Evolutionary conservation across 257 asterid species (phyloP), one percentile per base, ranked within the genome.

Genomic region (Ajuga chamaepitys): DNA sequence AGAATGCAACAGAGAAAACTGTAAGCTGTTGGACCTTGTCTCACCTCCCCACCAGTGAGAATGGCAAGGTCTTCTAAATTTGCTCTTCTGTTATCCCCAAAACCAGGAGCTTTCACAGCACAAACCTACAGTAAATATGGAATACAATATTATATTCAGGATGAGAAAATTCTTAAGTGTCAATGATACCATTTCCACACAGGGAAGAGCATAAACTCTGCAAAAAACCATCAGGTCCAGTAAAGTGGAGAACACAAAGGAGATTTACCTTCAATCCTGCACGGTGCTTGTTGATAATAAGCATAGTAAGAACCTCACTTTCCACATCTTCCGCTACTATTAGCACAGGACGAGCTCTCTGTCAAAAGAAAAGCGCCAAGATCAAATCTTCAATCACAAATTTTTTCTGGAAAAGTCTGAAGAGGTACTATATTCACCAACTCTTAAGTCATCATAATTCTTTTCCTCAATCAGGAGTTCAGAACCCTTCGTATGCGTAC

Each of bases 91-190:
- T 74, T 88, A 59, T 91, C 98, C 75, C 98, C 98, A 86, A 88
- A 91, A 74, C 95, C 96, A 76, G 98, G 95, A 81, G 98, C 86
- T 85, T 91, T 88, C 75, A 91, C 85, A 65, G 95, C 98, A 84
- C 96, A 91, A 47, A 91, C 91, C 97, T 90, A 75, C 18, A 79
- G 68, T 24, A 20, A 12, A 72, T 65, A 37, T 9, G 67, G 52
- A 46, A 52, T 48, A 66, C 40, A 67, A 18, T 57, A 21, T 20
- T n/a, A 64, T 62, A 30, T 24, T 53, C 30, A 22, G 54, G 52
- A 64, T 20, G n/a, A 66, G n/a, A 48, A 17, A 64, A 13, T 38
- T 18, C 10, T 14, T 50, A 48, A 60, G 7, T 57, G 22, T 38
- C 17, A 59, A 64, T 34, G 62, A 60, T 30, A 55, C 65, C 34